Base-by-base conservation (phyloP, 2,329 filamentous ascomycete genomes). In the Curvularia hawaiiensis region DNA sequence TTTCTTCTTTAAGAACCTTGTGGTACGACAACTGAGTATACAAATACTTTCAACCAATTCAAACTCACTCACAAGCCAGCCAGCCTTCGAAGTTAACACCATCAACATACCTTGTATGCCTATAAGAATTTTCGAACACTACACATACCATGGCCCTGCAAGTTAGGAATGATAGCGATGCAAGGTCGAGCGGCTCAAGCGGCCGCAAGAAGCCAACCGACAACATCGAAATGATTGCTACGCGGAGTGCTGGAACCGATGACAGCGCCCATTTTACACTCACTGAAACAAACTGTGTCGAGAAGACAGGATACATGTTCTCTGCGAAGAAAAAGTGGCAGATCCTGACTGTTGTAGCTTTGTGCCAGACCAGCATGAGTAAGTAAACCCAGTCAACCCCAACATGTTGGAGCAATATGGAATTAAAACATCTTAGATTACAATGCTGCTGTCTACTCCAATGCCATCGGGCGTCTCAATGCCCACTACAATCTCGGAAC, bases 361-460 rank as follows among this genome's bases (percentile, higher is more conserved):
- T 80, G 12, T 81, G 85, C 11, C 83, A 85, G 63, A 80, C 82
- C 1, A 80, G 79, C 14, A 76, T 84, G 55, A 69, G 66, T 84
- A 79, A 61, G 76, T 77, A 73, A 68, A 1, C 68, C 78, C 20
- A 57, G 58, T 5, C 75, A 73, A 10, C 16, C 24, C 16, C 74
- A 80, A 30, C 62, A 71, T 0, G n/a, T 24, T 4, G 31, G 18
- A 63, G 77, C 39, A 20, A 6, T 26, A 4, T n/a, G 9, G 44
- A 26, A 70, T 7, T 64, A 33, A 63, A 41, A 28, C 11, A 7
- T 40, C 81, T 4, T 40, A 66, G 65, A 85, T 66, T 82, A 83
- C 74, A 85, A 85, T 65, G 81, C 83, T 0, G 82, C 80, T 2
- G 75, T 85, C 12, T 85, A 84, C 64, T 79, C 81, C 20, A 85